Conservation (phyloP, 1,284 basidiomycete genomes). For the Mycena citricolor region DNA sequence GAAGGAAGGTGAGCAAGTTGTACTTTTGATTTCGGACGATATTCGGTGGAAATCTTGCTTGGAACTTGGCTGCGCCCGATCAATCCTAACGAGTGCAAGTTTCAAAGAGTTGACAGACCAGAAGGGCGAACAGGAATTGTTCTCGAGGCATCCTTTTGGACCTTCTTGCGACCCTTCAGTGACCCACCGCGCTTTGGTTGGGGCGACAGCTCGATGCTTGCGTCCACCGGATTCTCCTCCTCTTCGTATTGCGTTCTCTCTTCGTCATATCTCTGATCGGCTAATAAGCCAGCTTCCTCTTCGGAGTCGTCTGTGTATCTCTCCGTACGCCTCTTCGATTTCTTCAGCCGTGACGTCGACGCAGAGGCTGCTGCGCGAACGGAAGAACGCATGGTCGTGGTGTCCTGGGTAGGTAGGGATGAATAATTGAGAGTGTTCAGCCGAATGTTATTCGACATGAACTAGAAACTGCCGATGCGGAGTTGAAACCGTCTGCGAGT, state of each 20-base stretch:
- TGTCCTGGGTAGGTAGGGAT: slow-evolving; percentile 41
- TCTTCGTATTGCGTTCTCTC: slow-evolving; percentile 32
- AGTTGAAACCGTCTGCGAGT: neutral
- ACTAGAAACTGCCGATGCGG: too few species aligned
- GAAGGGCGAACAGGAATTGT: slow-evolving; percentile 76
- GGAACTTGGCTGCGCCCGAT: slow-evolving; percentile 57
- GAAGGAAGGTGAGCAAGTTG: slow-evolving; percentile 91
- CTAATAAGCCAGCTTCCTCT: slow-evolving; percentile 52
- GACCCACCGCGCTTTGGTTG: slow-evolving; percentile 18
- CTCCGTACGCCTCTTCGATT: slow-evolving; percentile 45
- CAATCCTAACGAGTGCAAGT: neutral
- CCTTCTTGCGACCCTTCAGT: slow-evolving; percentile 18
- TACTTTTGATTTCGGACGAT: slow-evolving; percentile 98
- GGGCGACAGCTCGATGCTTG: too few species aligned
- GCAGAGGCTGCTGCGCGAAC: slow-evolving; percentile 38
- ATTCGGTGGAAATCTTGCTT: slow-evolving; percentile 75
- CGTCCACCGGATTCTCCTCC: slow-evolving; percentile 34
- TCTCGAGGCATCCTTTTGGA: slow-evolving; percentile 66
- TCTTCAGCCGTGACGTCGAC: slow-evolving; percentile 32
- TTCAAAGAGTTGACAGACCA: slow-evolving; percentile 42
- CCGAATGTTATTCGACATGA: slow-evolving; percentile 74
- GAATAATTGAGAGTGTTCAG: slow-evolving; percentile 59
- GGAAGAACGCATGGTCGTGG: slow-evolving; percentile 34
- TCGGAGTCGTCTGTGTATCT: slow-evolving; percentile 61
- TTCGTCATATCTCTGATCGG: slow-evolving; percentile 22